Percentiles rank a stretch among this genome's conserved stretches.
phyloP scores from a whole-genome alignment of 306 rosid species.

The Begonia masoniana region DNA sequence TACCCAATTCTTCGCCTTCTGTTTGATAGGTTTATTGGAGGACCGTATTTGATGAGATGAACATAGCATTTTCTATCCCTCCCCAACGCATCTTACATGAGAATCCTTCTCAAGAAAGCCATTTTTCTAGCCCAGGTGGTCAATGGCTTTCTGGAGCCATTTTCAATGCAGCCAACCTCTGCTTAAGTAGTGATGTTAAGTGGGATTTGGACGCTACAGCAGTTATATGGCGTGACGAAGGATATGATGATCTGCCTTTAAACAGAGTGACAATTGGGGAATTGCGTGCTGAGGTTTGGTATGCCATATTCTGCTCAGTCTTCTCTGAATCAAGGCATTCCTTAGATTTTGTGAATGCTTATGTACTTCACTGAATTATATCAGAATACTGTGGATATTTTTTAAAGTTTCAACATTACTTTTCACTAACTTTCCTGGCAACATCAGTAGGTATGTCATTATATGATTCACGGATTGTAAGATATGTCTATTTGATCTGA shows the following conservation, averaged over 20 bases:
- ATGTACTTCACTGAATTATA: too few species aligned
- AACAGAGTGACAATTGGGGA: slow-evolving; percentile 50
- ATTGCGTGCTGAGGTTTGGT: slow-evolving; percentile 77
- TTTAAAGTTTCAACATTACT: too few species aligned
- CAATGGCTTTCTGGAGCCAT: slow-evolving; percentile 87
- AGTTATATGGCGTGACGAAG: slow-evolving; percentile 80
- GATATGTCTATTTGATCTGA: too few species aligned
- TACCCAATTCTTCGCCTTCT: slow-evolving; percentile 4
- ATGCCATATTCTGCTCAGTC: slow-evolving; percentile 15
- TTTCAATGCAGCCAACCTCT: slow-evolving; percentile 67
- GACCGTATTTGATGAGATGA: slow-evolving; percentile 56
- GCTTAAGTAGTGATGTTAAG: slow-evolving; percentile 39
- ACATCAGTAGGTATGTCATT: too few species aligned
- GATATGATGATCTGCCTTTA: slow-evolving; percentile 46
- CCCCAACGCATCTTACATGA: slow-evolving; percentile 63
- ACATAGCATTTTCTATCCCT: slow-evolving; percentile 40
- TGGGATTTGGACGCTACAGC: slow-evolving; percentile 53
- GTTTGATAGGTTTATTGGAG: slow-evolving; percentile 68
- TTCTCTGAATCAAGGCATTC: neutral
- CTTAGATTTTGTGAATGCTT: too few species aligned
- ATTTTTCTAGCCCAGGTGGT: slow-evolving; percentile 40
- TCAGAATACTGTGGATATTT: too few species aligned
- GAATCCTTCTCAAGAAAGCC: slow-evolving; percentile 19
- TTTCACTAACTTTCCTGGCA: too few species aligned
- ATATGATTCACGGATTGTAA: too few species aligned